Evolutionary conservation across 371 early-diverging fungal genomes (phyloP), one percentile per base, ranked within the genome.

Genomic region (Apophysomyces sp.): DNA sequence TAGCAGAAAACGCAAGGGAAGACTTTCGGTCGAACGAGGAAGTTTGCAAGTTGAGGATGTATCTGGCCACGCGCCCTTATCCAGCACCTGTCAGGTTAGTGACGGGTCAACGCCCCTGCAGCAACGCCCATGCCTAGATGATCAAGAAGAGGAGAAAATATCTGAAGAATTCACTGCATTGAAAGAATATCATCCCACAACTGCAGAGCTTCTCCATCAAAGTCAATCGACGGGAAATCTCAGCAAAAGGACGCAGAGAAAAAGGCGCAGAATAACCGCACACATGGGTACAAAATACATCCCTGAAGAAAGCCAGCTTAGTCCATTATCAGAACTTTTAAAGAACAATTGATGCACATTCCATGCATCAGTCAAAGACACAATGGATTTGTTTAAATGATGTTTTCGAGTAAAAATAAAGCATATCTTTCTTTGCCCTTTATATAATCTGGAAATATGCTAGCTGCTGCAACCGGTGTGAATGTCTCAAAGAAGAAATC

Each of bases 361-460:
- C 49, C 49, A 21, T 44, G 49, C 6, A 44, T 44, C 49, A 21
- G 49, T 44, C 49, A 21, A 44, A 44, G 49, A 44, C 49, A 44
- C 49, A 44, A 44, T 44, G 21, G n/a, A 21, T 4, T 44, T 44
- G 49, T 9, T 44, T 44, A 44, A 44, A 44, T 21, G 24, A 4
- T 44, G 49, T 44, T 44, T 44, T 44, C 49, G 49, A 44, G 49
- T 44, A 16, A 44, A 44, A 44, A 21, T 18, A 44, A 44, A 39
- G 51, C 61, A 6, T 55, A 54, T 26, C 18, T 77, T 5, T 72
- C 73, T 3, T 69, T 60, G 26, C 52, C 71, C 2, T 62, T 65
- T 31, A 59, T 63, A 13, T 72, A 73, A 32, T 58, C 71, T 8
- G 74, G 69, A 16, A 71, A 68, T 30, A 34, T 76, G 18, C 64